A percentile compares a stretch with the other conserved stretches of the same genome.
Evolutionary conservation across 2,329 filamentous ascomycete genomes (phyloP).

Genomic region (Botrytis aclada): DNA sequence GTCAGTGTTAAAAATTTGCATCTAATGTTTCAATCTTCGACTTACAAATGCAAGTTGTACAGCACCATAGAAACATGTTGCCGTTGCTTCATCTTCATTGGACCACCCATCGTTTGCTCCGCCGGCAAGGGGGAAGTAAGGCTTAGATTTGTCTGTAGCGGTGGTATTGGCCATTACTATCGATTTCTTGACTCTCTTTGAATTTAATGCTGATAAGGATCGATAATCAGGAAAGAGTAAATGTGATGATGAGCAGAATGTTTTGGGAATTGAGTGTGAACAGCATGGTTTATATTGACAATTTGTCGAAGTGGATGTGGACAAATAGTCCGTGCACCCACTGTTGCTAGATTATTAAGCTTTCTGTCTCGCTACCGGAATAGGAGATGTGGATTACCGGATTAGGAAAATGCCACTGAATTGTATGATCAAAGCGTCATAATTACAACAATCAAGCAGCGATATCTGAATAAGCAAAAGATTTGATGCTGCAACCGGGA

Average conservation of each 20-base stretch:
- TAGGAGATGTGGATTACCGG: background rate
- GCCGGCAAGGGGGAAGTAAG: constrained; percentile 42
- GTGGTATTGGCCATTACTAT: background rate
- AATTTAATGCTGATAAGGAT: background rate
- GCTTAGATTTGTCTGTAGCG: constrained; percentile 22
- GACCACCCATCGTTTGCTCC: constrained; percentile 45
- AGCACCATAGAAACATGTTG: constrained; percentile 57
- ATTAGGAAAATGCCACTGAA: constrained; percentile 3
- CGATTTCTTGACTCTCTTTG: no score
- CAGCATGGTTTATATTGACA: background rate
- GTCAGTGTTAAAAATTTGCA: background rate
- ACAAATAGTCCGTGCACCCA: background rate
- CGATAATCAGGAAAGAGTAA: background rate
- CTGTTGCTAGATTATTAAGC: background rate
- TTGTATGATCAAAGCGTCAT: background rate
- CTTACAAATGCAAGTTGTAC: constrained; percentile 54
- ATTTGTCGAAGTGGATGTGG: background rate
- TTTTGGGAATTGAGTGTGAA: no score
- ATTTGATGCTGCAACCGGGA: rapidly evolving
- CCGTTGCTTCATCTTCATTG: constrained; percentile 48
- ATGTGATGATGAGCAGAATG: background rate
- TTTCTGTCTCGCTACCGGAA: background rate
- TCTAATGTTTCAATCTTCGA: constrained; percentile 16
- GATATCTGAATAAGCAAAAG: background rate
- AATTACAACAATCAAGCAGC: background rate